phyloP scores from a whole-genome alignment of 148 eudicot genomes.

The Chenopodium album region DNA sequence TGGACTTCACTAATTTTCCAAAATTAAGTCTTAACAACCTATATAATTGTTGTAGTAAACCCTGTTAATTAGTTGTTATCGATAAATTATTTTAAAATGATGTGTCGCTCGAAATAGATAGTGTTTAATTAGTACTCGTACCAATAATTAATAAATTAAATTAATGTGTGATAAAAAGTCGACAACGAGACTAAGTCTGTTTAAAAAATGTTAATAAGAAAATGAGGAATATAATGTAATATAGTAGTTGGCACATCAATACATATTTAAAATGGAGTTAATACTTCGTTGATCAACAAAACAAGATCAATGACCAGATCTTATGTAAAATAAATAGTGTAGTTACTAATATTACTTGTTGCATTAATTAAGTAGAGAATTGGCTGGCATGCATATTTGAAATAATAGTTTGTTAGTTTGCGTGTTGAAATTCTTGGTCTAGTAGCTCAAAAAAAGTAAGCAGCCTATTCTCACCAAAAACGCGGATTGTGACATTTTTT shows the following conservation, averaged over 20 bases:
- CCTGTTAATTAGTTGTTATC: not conserved
- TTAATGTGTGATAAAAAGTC: not conserved
- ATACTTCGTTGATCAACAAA: not conserved
- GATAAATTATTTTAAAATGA: not conserved
- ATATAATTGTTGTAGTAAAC: not conserved
- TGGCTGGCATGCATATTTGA: conserved; percentile 26
- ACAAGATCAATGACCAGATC: conserved; percentile 16
- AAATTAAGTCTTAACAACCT: no score
- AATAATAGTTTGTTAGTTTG: conserved; percentile 5
- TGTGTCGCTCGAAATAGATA: not conserved
- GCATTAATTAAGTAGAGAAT: conserved; percentile 6
- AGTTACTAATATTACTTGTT: not conserved
- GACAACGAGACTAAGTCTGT: not conserved
- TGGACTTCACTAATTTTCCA: not conserved
- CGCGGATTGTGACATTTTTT: conserved; percentile 5
- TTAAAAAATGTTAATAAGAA: not conserved
- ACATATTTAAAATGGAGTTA: not conserved
- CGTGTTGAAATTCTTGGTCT: conserved; percentile 4
- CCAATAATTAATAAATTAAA: no score
- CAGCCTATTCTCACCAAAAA: conserved; percentile 23
- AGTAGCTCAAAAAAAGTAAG: not conserved
- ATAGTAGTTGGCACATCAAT: not conserved
- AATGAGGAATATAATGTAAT: not conserved
- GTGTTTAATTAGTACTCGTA: not conserved
- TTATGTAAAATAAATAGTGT: conserved; percentile 6